Evolutionary conservation across 2,329 filamentous ascomycete genomes (phyloP).

Genomic region (Nemania sp.): DNA sequence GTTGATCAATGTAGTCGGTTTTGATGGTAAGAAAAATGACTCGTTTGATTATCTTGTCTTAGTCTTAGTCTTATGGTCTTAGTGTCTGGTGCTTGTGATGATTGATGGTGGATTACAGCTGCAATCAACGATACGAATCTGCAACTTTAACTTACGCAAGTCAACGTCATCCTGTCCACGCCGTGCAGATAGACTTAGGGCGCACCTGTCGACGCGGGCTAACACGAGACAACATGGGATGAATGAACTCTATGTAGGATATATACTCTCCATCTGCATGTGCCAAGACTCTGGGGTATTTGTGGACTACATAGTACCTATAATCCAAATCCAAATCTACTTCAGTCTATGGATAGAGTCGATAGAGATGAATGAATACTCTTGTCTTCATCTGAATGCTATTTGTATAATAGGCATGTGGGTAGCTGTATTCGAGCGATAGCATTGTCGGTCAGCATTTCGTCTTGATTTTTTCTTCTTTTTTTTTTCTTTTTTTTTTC

Average conservation of each 20-base stretch:
- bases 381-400: no score
- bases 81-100: neutral
- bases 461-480: no score
- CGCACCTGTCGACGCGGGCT: neutral
- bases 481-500: no score
- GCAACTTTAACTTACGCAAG: constrained; percentile 5
- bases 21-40: neutral
- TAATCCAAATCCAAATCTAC: no score
- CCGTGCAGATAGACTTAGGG: neutral
- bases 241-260: neutral
- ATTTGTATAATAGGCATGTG: no score
- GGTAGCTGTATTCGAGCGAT: no score
- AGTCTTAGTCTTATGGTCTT: no score
- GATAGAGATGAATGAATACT: no score
- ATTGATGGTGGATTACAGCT: neutral
- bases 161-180: neutral
- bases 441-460: no score
- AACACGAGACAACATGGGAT: neutral
- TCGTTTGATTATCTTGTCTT: no score
- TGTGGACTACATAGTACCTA: neutral
- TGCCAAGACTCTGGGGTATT: constrained; percentile 4
- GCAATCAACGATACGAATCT: neutral
- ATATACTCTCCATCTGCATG: neutral
- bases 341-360: no score
- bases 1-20: no score